Percentiles rank a stretch among this genome's conserved stretches.
Evolutionary conservation across 2,329 filamentous ascomycete species (phyloP).

Genomic region (Talaromyces sp.): DNA sequence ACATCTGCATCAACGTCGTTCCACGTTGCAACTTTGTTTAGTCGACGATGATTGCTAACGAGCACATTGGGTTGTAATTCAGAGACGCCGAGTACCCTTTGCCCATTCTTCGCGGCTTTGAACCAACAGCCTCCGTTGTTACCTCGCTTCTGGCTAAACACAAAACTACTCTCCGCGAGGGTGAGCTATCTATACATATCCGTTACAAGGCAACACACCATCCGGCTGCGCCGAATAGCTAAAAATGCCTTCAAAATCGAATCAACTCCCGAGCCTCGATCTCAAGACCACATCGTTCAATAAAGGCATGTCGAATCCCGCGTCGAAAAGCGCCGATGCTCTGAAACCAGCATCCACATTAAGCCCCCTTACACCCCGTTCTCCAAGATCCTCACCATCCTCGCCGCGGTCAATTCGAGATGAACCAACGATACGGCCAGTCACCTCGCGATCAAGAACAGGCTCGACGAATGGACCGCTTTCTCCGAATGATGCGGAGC

Average conservation of each 20-base stretch:
- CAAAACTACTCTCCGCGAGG: neutral
- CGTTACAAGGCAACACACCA: neutral
- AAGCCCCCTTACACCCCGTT: slow-evolving; percentile 37
- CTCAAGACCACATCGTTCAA: slow-evolving; percentile 33
- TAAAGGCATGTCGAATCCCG: slow-evolving; percentile 28
- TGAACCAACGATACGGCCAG: slow-evolving; percentile 40
- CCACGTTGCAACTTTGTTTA: neutral
- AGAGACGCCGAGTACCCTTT: slow-evolving; percentile 1
- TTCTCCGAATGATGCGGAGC: slow-evolving; percentile 29
- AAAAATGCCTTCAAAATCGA: slow-evolving; percentile 38
- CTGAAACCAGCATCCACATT: slow-evolving; percentile 33
- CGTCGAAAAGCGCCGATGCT: slow-evolving; percentile 34
- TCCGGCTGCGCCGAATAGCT: neutral
- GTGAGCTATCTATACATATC: neutral
- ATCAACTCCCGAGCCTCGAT: slow-evolving; percentile 37
- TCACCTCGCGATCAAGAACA: slow-evolving; percentile 35
- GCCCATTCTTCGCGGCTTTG: neutral
- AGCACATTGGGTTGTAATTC: neutral
- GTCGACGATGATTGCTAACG: neutral
- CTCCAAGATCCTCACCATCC: slow-evolving; percentile 37
- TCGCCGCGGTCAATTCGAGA: slow-evolving; percentile 33
- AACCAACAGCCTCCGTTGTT: neutral
- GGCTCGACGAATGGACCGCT: slow-evolving; percentile 28
- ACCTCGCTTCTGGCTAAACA: neutral
- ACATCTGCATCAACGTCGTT: neutral